phyloP scores from a whole-genome alignment of 2,329 filamentous ascomycete species.

The Zymoseptoria crescenta region DNA sequence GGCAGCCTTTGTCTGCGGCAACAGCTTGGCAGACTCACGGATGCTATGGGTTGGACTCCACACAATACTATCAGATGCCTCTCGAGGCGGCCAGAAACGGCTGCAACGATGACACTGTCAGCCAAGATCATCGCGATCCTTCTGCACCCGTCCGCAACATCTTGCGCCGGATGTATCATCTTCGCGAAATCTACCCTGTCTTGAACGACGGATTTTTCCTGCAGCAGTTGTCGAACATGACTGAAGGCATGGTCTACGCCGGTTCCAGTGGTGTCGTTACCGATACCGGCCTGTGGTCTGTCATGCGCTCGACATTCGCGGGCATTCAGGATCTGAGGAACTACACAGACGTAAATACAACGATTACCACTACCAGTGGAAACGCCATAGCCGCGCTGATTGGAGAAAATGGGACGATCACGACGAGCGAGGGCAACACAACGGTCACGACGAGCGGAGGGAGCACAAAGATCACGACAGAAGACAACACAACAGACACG shows the following conservation, averaged over 20 bases:
- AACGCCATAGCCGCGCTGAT: not conserved
- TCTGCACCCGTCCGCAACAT: conserved; percentile 53
- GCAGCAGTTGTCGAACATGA: conserved; percentile 49
- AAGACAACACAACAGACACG: not conserved
- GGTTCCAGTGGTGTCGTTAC: conserved; percentile 45
- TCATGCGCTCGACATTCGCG: conserved; percentile 39
- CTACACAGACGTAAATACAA: conserved; percentile 27
- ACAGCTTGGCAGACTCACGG: conserved; percentile 56
- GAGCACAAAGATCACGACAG: not conserved
- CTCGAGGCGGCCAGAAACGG: conserved; percentile 44
- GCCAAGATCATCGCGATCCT: conserved; percentile 54
- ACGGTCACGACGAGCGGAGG: not conserved
- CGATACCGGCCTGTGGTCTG: conserved; percentile 53
- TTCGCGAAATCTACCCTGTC: conserved; percentile 48
- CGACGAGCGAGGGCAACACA: conserved; percentile 26
- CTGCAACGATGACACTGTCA: conserved; percentile 48
- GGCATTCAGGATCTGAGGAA: conserved; percentile 42
- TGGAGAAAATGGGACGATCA: not conserved
- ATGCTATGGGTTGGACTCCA: conserved; percentile 49
- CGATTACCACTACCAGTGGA: not conserved
- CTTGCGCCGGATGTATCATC: conserved; percentile 52
- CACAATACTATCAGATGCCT: conserved; percentile 51
- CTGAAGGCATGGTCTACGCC: conserved; percentile 39
- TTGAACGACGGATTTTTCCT: conserved; percentile 52
- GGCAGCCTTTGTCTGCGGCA: conserved; percentile 52